Conservation (phyloP, 2,329 filamentous ascomycete species). For the Fusarium pseudograminearum region DNA sequence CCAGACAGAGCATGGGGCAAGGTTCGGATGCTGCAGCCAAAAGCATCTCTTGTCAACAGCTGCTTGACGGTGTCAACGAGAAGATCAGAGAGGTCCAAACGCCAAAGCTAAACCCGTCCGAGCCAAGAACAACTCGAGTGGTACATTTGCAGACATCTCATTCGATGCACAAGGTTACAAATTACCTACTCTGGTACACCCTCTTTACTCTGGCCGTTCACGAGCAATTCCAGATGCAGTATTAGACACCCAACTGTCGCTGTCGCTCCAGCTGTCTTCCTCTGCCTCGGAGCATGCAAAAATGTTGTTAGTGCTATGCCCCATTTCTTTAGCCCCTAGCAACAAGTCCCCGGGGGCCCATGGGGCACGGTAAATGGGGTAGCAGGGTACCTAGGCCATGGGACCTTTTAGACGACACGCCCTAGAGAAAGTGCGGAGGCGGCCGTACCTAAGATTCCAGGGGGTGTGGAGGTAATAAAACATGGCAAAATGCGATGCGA, state of each 20-base stretch:
- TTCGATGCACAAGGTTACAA: constrained; percentile 18
- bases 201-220: constrained; percentile 26
- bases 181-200: constrained; percentile 28
- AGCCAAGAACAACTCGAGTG: constrained; percentile 14
- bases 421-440: constrained; percentile 22
- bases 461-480: constrained; percentile 17
- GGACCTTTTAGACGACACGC: neutral
- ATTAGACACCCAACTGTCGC: too few relatives aligned
- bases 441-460: constrained; percentile 2
- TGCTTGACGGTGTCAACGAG: neutral
- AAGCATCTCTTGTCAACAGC: neutral
- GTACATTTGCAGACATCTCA: neutral
- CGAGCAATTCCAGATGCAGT: constrained; percentile 32
- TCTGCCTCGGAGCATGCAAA: constrained; percentile 8
- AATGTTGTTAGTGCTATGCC: neutral
- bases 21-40: constrained; percentile 9
- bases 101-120: constrained; percentile 9
- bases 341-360: constrained; percentile 33
- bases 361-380: constrained; percentile 39
- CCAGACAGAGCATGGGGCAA: neutral
- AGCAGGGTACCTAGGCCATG: constrained; percentile 10
- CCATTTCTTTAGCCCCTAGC: neutral
- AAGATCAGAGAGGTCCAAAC: neutral
- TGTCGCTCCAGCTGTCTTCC: too few relatives aligned
- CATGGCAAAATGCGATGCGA: constrained; percentile 19